phyloP scores from a whole-genome alignment of 345 rosid genomes.

The Heritiera littoralis region DNA sequence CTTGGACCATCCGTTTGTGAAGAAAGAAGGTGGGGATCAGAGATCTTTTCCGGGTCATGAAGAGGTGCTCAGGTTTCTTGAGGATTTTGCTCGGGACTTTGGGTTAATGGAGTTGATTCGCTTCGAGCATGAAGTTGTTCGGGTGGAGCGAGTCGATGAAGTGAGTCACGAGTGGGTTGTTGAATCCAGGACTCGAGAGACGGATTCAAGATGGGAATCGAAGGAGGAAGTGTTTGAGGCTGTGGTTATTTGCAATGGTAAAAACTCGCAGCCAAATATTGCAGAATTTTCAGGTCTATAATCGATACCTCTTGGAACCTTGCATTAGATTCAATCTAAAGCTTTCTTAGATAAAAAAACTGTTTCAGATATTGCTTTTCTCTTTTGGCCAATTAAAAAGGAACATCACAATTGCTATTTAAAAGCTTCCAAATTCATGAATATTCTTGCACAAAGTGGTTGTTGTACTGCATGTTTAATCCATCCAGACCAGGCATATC shows the following conservation, averaged over 20 bases:
- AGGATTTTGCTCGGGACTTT: constrained; percentile 16
- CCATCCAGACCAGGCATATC: not conserved
- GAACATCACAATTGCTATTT: not conserved
- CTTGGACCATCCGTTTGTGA: constrained; percentile 46
- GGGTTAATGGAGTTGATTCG: constrained; percentile 14
- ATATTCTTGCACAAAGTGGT: not conserved
- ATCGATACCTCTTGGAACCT: not conserved
- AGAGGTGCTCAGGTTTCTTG: constrained; percentile 20
- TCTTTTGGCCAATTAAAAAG: too few species aligned
- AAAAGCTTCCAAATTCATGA: not conserved
- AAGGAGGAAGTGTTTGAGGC: constrained; percentile 52
- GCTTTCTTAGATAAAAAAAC: not conserved
- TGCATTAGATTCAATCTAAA: not conserved
- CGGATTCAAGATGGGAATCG: constrained; percentile 3
- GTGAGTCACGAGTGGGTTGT: constrained; percentile 12
- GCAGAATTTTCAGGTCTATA: constrained; percentile 41
- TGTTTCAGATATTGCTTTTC: too few species aligned
- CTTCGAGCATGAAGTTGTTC: constrained; percentile 12
- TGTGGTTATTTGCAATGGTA: constrained; percentile 65
- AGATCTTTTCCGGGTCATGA: constrained; percentile 16
- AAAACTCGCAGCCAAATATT: constrained; percentile 49
- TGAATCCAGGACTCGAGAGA: constrained; percentile 19
- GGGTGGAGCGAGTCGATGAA: constrained; percentile 9
- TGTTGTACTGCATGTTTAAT: not conserved
- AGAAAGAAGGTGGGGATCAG: constrained; percentile 14